Conservation (phyloP, 176 grass and related monocot species). For the Oryza glumipatula region DNA sequence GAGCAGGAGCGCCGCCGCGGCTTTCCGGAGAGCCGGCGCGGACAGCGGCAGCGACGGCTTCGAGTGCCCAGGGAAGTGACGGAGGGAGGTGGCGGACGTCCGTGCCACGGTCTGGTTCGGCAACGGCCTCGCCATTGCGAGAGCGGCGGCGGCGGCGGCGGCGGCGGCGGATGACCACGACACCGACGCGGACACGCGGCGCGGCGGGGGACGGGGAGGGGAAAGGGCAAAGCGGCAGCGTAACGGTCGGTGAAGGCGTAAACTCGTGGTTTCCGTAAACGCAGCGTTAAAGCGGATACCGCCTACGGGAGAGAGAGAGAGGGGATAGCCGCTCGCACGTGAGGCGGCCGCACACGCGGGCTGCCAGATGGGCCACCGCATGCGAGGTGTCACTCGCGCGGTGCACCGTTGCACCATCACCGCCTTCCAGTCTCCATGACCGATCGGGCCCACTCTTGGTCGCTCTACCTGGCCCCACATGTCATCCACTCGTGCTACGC, state of each 20-base stretch:
- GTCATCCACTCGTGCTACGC: neutral
- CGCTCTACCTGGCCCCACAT: neutral
- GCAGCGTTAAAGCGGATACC: neutral
- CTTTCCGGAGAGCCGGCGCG: conserved; percentile 7
- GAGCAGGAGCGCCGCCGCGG: conserved; percentile 38
- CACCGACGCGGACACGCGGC: conserved; percentile 7
- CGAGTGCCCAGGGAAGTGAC: neutral
- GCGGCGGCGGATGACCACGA: neutral
- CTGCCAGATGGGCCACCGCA: conserved; percentile 9
- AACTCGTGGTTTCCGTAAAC: neutral
- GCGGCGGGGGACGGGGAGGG: neutral
- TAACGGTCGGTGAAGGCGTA: neutral
- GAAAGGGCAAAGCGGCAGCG: neutral
- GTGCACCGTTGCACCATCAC: neutral
- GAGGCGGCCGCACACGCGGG: neutral
- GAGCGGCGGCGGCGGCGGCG: neutral
- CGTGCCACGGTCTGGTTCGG: neutral
- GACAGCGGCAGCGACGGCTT: neutral
- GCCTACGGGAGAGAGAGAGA: neutral
- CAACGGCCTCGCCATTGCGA: conserved; percentile 38
- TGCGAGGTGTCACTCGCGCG: neutral
- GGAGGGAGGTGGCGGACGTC: conserved; percentile 3
- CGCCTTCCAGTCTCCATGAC: conserved; percentile 11
- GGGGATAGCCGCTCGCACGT: neutral
- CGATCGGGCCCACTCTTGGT: neutral